Conservation (phyloP, 2,329 filamentous ascomycete genomes). For the Blastomyces parvus region DNA sequence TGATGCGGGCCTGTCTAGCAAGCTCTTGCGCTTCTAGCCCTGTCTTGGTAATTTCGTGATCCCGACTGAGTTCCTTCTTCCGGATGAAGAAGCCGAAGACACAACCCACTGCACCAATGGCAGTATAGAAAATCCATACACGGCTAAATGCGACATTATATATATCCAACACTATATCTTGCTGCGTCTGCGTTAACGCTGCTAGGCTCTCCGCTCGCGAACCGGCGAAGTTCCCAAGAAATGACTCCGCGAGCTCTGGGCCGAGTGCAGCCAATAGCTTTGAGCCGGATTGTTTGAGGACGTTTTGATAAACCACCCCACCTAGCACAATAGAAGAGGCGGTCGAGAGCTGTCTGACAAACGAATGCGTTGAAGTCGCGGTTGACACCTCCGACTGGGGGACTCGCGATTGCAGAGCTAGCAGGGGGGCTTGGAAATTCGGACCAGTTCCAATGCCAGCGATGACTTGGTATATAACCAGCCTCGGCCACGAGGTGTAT, state of each 20-base stretch:
- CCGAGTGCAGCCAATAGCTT: conserved; percentile 12
- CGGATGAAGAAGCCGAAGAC: conserved; percentile 34
- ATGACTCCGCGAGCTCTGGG: conserved; percentile 13
- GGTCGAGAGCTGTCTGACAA: conserved; percentile 50
- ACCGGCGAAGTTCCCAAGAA: conserved; percentile 13
- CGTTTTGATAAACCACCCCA: conserved; percentile 41
- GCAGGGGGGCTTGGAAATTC: conserved; percentile 54
- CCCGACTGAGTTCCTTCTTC: conserved; percentile 31
- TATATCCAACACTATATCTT: conserved; percentile 30
- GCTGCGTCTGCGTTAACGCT: conserved; percentile 23
- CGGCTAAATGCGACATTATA: conserved; percentile 39
- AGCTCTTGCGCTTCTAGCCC: conserved; percentile 39
- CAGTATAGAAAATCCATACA: conserved; percentile 44
- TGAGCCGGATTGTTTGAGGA: conserved; percentile 19
- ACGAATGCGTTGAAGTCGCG: conserved; percentile 53
- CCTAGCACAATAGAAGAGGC: conserved; percentile 52
- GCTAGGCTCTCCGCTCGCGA: conserved; percentile 29
- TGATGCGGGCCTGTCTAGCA: conserved; percentile 29
- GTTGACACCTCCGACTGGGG: conserved; percentile 51
- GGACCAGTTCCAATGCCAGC: conserved; percentile 53
- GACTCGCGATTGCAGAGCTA: conserved; percentile 56
- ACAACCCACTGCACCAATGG: conserved; percentile 28
- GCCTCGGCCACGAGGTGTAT: conserved; percentile 44
- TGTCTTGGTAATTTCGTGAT: conserved; percentile 37
- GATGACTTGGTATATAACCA: conserved; percentile 49